These are phyloP conservation scores for Lactifluus subvellereus DNA, from an alignment of 768 basidiomycete genomes.

Conservation along the genomic window DNA sequence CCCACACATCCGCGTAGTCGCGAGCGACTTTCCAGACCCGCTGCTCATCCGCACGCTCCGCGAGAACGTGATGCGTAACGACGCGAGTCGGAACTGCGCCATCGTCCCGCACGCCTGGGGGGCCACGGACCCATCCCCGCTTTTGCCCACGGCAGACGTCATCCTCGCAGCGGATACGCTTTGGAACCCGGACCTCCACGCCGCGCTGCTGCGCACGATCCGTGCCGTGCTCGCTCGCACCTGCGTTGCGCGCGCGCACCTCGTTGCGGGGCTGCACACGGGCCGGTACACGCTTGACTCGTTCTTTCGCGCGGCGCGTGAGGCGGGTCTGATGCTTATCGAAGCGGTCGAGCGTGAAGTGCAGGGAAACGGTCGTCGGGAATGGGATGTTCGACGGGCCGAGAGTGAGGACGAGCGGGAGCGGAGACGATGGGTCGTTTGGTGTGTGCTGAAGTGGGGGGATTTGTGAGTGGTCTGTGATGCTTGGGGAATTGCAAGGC, in stretches of 20 bases:
- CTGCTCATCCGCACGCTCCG: conserved; percentile 50
- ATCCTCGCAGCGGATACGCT: conserved; percentile 72
- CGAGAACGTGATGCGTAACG: conserved; percentile 51
- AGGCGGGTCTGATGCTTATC: conserved; percentile 43
- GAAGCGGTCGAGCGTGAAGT: conserved; percentile 45
- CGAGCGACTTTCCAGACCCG: conserved; percentile 70
- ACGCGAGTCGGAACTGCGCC: conserved; percentile 41
- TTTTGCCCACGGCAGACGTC: conserved; percentile 39
- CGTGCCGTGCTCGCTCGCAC: conserved; percentile 40
- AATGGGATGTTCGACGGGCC: conserved; percentile 48
- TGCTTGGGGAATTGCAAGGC: too few species aligned
- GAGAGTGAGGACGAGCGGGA: conserved; percentile 61
- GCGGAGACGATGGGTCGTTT: conserved; percentile 65
- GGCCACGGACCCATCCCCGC: conserved; percentile 37
- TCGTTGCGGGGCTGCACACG: conserved; percentile 74
- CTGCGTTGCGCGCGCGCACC: conserved; percentile 45
- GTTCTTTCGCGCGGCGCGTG: conserved; percentile 42
- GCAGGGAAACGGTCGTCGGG: conserved; percentile 34
- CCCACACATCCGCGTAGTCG: conserved; percentile 39
- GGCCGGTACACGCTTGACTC: conserved; percentile 65
- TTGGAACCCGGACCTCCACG: conserved; percentile 65
- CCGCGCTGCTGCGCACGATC: conserved; percentile 48
- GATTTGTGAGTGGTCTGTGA: not conserved
- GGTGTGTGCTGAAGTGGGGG: conserved; percentile 37
- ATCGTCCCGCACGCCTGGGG: conserved; percentile 65